Base-by-base conservation (phyloP, 257 asterid species). In the Cynanchum wilfordii region DNA sequence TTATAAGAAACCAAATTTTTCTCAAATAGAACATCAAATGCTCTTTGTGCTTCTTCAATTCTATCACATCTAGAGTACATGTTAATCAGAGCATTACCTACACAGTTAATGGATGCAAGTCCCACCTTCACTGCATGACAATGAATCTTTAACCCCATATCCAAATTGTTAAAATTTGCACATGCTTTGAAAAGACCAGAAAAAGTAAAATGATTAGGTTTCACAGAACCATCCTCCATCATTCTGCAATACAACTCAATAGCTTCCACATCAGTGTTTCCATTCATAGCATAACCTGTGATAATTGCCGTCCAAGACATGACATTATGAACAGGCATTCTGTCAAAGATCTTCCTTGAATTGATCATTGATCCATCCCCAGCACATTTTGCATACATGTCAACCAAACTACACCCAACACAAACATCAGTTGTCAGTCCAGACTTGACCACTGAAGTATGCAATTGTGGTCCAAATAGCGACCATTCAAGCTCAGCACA, bases 231-330 rank as follows among this genome's bases (percentile, higher is more conserved):
- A 63, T 80, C 87, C 42, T 82, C 84, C 64, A 87, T 79, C 99
- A 94, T 91, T 83, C 82, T 85, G 75, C 70, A 59, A 75, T 86
- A 91, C 84, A 91, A 80, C 3, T 83, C 75, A 59, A 94, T 71
- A 38, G 99, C 95, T 84, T 87, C 96, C 44, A 40, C 20, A 42
- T 86, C 88, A 54, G 38, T 56, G 30, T 81, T 82, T 50, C 86
- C 93, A 50, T 78, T 87, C 79, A 85, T 96, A 65, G 87, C 95
- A 67, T 86, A 94, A 19, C 92, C 96, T 1, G 92, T 88, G 68
- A 91, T 89, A 52, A 87, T 73, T 6, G 98, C 90, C 52, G 98
- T 91, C 99, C 97, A 94, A 2, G 99, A 91, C 97, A 91, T 94
- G 74, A 94, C 95, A 83, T 90, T 91, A 77, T 89, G 99, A 73